Evolutionary conservation across 1,284 basidiomycete species (phyloP).

Genomic region (Mycosarcoma maydis): DNA sequence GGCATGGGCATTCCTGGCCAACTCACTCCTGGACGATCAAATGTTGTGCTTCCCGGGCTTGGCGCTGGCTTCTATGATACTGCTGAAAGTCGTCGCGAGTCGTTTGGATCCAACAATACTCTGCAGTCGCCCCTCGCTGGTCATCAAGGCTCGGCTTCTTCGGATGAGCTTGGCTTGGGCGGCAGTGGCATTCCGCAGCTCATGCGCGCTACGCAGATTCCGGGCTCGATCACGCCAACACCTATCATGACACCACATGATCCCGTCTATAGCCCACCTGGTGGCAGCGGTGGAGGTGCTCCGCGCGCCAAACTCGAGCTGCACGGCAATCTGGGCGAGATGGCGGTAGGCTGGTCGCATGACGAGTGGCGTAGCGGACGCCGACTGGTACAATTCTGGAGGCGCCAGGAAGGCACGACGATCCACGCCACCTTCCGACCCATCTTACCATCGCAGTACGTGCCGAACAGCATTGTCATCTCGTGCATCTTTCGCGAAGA

Average conservation of each 20-base stretch:
- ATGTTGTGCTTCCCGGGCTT: slow-evolving; percentile 31
- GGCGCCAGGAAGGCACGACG: slow-evolving; percentile 70
- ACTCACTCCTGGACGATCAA: slow-evolving; percentile 32
- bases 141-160: slow-evolving; percentile 28
- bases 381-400: slow-evolving; percentile 71
- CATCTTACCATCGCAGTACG: slow-evolving; percentile 68
- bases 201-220: slow-evolving; percentile 45
- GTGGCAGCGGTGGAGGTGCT: slow-evolving; percentile 26
- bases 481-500: slow-evolving; percentile 91
- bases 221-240: slow-evolving; percentile 22
- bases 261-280: slow-evolving; percentile 46
- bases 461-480: slow-evolving; percentile 70
- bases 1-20: slow-evolving; percentile 30
- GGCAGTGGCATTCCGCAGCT: slow-evolving; percentile 41
- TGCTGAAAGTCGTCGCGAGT: slow-evolving; percentile 30
- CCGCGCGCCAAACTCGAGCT: slow-evolving; percentile 63
- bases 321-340: slow-evolving; percentile 69
- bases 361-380: slow-evolving; percentile 70
- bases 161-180: slow-evolving; percentile 32
- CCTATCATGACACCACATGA: slow-evolving; percentile 25
- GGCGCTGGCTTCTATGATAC: slow-evolving; percentile 31
- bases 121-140: slow-evolving; percentile 34
- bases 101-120: slow-evolving; percentile 25
- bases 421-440: slow-evolving; percentile 70
- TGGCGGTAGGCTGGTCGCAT: slow-evolving; percentile 71